Evolutionary conservation across 2,329 filamentous ascomycete genomes (phyloP), one percentile per base, ranked within the genome.

Genomic region (Neobulgaria alba): DNA sequence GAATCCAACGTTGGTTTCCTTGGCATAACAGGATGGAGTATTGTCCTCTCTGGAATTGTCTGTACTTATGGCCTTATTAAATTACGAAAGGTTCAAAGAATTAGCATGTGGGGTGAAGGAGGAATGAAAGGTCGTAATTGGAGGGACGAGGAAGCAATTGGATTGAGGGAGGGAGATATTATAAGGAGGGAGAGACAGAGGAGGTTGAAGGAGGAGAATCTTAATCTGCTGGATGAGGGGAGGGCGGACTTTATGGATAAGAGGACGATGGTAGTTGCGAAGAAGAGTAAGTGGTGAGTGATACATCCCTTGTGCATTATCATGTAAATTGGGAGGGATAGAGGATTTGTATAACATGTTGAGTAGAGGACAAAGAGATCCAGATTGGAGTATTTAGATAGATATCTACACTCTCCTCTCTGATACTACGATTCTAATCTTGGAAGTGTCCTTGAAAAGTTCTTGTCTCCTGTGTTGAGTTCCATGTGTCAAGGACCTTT

Each of bases 1-100:
- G 90, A 96, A 60, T 89, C 85, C 1, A 77, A 86, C 62, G 75
- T 86, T 62, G 92, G 90, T 9, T 96, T 98, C 61, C 73, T 72
- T 34, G 76, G 76, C 39, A 80, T 98, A 45, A 86, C 82, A 2
- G 70, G 67, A 14, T 68, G 75, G 46, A 93, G 85, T 42, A 73
- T 82, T 42, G 55, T 81, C 42, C 79, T 89, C 61, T 86, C 85
- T 10, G 73, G 81, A 40, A 54, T 89, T 7, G 85, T 95, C 38
- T 90, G 85, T 66, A 74, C 77, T 55, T 95, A 90, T 63, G 89
- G 92, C 4, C 72, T 96, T 35, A 71, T 73, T 38, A 93, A 87
- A 63, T 73, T 98, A 48, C 79, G 85, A 50, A 84, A 83, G 59
- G 84, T 95, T 18, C 87, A 94, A 67, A 76, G 87, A 46, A 79